These are phyloP conservation scores for Agaricus subrufescens DNA, from an alignment of 768 basidiomycete genomes.

Conservation along the genomic window DNA sequence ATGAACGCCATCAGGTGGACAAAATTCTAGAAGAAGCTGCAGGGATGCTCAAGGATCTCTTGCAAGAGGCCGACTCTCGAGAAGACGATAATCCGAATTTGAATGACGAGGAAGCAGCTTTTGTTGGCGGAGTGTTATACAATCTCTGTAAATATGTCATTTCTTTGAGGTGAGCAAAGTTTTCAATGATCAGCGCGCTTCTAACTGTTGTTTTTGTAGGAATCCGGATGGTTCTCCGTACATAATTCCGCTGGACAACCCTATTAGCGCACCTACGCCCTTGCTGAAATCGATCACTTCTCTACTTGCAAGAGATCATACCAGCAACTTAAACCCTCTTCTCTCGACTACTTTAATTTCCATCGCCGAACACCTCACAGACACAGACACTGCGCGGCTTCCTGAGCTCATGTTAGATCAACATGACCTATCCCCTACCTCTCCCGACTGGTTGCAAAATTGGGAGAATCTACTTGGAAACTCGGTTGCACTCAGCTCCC, in stretches of 20 bases:
- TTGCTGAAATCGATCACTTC: conserved; percentile 61
- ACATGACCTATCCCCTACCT: conserved; percentile 66
- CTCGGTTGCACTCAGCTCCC: conserved; percentile 33
- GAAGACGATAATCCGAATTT: conserved; percentile 47
- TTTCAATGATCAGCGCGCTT: neutral
- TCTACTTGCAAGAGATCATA: conserved; percentile 60
- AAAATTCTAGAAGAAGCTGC: conserved; percentile 66
- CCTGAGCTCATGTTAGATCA: conserved; percentile 61
- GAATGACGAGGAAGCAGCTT: conserved; percentile 65
- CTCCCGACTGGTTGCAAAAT: conserved; percentile 65
- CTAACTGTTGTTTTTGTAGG: conserved; percentile 16
- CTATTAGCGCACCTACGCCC: conserved; percentile 50
- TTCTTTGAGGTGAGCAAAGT: conserved; percentile 47
- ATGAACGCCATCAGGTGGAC: conserved; percentile 30
- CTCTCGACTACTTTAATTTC: conserved; percentile 61
- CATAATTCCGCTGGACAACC: conserved; percentile 48
- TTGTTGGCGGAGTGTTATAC: conserved; percentile 57
- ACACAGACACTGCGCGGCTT: conserved; percentile 59
- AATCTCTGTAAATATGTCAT: conserved; percentile 56
- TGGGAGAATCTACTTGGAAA: conserved; percentile 59
- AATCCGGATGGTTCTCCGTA: conserved; percentile 26
- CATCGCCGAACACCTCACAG: conserved; percentile 66
- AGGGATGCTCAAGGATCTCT: conserved; percentile 64
- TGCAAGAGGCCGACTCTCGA: conserved; percentile 66
- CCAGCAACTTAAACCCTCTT: conserved; percentile 51